Evolutionary conservation across 257 asterid genomes (phyloP), one percentile per base, ranked within the genome.

Genomic region (Solanum medicagineum): DNA sequence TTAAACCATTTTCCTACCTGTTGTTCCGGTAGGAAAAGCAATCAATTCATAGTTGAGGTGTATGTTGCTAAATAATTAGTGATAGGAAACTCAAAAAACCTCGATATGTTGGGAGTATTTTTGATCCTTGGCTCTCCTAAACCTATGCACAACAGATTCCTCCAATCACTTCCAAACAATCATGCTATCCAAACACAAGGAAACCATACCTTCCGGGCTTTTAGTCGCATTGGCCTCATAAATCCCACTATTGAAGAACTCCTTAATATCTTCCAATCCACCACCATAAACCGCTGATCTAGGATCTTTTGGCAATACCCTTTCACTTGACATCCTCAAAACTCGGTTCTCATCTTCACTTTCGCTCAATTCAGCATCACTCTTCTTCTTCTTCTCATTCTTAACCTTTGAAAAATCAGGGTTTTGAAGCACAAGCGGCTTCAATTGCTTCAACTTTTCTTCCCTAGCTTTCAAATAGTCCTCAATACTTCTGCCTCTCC

Each of bases 221-320:
- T 89, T 90, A 22, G 87, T 86, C 68, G 84, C 85, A 42, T 71
- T 84, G 54, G 92, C 91, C 42, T 90, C 94, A 88, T 97, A 95
- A 56, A 60, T 87, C 81, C 89, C 94, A 84, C 96, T 91, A 20
- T 75, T 90, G 86, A 97, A 95, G 85, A 92, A 84, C 80, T 94
- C 93, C 0, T 95, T 90, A 81, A 97, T 91, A 84, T 93, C 97
- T 56, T 95, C 98, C 91, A 97, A 89, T 79, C 97, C 98, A 42
- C 90, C 93, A 12, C 98, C 98, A 74, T 94, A 94, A 84, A 94
- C 98, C 5, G 95, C 98, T 89, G 88, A 83, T 89, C 97, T 94
- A n/a, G 98, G 99, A 81, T 95, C 93, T 91, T 92, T 93, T 19
- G 98, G 98, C 22, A 90, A 85, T 87, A 91, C 95, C 92, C 99